A percentile compares a stretch with the other conserved stretches of the same genome.
These are phyloP conservation scores for Candida takata DNA, from an alignment of 805 yeast species.

Conservation along the genomic window DNA sequence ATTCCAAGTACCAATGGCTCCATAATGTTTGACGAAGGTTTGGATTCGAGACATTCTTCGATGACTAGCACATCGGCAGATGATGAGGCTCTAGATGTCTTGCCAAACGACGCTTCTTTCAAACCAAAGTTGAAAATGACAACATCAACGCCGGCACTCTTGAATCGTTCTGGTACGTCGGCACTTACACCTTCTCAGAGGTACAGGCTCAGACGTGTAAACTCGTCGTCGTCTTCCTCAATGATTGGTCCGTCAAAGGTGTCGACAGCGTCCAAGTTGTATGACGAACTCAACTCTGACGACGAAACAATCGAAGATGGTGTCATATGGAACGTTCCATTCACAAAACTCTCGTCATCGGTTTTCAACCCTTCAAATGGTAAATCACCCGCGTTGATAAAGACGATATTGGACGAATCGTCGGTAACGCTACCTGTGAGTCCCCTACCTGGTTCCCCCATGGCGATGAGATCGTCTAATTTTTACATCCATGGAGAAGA, in stretches of 20 bases:
- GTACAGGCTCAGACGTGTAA: constrained; percentile 32
- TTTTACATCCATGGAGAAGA: constrained; percentile 18
- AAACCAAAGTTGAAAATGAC: constrained; percentile 4
- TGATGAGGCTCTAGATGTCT: neutral
- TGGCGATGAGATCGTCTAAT: neutral
- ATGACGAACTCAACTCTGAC: constrained; percentile 30
- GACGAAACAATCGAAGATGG: constrained; percentile 32
- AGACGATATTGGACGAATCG: constrained; percentile 17
- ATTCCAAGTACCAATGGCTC: constrained; percentile 17
- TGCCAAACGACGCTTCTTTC: neutral
- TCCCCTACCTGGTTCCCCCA: constrained; percentile 38
- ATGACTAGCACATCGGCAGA: constrained; percentile 20
- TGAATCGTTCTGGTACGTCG: constrained; percentile 9
- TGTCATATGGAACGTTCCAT: constrained; percentile 47
- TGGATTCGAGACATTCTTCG: constrained; percentile 22
- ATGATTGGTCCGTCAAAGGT: neutral
- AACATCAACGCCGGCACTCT: constrained; percentile 3
- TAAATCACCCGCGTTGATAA: constrained; percentile 18
- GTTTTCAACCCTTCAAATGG: constrained; percentile 21
- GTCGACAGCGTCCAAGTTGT: constrained; percentile 23
- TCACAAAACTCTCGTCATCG: constrained; percentile 28
- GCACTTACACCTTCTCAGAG: constrained; percentile 36
- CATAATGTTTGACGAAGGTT: constrained; percentile 12
- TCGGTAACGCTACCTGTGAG: constrained; percentile 34
- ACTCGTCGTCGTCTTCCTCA: constrained; percentile 21